Evolutionary conservation across 768 basidiomycete genomes (phyloP).

Genomic region (Pulveroboletus sp.): DNA sequence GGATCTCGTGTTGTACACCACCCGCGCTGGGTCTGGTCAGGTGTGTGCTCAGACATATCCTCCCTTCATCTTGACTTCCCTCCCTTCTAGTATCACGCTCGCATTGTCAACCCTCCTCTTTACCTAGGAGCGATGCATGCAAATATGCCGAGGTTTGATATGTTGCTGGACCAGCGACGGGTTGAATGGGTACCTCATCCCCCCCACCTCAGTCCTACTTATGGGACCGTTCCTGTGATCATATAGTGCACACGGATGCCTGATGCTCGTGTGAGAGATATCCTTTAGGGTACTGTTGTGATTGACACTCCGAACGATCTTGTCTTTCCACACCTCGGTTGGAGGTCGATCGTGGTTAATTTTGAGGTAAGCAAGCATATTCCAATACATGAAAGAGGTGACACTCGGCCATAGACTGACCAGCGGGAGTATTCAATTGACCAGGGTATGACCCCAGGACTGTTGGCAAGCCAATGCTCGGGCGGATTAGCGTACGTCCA

Average conservation of each 20-base stretch:
- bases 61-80: not conserved
- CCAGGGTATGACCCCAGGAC: not conserved
- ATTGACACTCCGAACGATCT: not conserved
- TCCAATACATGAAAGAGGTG: too few species aligned
- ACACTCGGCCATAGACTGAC: too few species aligned
- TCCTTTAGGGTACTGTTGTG: not conserved
- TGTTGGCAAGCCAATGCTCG: not conserved
- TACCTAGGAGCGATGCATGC: not conserved
- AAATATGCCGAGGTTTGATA: not conserved
- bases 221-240: not conserved
- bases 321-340: not conserved
- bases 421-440: not conserved
- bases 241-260: not conserved
- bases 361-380: not conserved
- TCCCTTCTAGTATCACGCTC: not conserved
- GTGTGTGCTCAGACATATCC: not conserved
- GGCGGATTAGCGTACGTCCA: not conserved
- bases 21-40: not conserved
- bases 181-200: conserved; percentile 1
- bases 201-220: not conserved
- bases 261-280: not conserved
- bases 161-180: not conserved
- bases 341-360: not conserved
- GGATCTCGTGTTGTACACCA: not conserved
- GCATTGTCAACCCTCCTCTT: not conserved